phyloP scores from a whole-genome alignment of 768 basidiomycete genomes.

The Mycena galericulata region DNA sequence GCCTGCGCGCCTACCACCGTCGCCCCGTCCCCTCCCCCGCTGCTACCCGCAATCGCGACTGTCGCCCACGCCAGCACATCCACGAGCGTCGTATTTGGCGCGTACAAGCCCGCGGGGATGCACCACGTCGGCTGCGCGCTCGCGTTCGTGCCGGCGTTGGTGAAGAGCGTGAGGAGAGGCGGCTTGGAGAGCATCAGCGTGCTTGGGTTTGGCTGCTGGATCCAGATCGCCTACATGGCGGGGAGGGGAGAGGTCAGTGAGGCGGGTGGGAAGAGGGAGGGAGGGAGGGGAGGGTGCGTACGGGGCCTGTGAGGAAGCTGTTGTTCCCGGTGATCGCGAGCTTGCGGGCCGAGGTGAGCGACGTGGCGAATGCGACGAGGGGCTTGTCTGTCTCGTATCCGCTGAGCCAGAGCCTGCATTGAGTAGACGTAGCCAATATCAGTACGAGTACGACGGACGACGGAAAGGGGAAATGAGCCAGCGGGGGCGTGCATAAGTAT shows the following conservation, averaged over 20 bases:
- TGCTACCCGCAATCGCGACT: conserved; percentile 46
- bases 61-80: conserved; percentile 65
- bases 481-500: too few relatives aligned
- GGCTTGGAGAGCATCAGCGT: conserved; percentile 65
- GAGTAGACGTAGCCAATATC: background rate
- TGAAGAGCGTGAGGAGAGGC: conserved; percentile 66
- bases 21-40: conserved; percentile 56
- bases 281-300: background rate
- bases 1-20: conserved; percentile 50
- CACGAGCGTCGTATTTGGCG: conserved; percentile 55
- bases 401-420: conserved; percentile 69
- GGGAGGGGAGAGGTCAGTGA: background rate
- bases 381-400: conserved; percentile 63
- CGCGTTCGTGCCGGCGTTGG: conserved; percentile 61
- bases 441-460: background rate
- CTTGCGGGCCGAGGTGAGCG: conserved; percentile 67
- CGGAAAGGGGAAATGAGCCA: too few relatives aligned
- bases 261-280: background rate
- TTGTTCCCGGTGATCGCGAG: conserved; percentile 56
- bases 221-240: conserved; percentile 57
- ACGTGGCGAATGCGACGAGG: conserved; percentile 57
- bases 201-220: conserved; percentile 51
- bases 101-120: conserved; percentile 54
- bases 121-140: conserved; percentile 53
- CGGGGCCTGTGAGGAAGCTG: conserved; percentile 54